phyloP scores from a whole-genome alignment of 345 rosid species.

The Reutealis trisperma region DNA sequence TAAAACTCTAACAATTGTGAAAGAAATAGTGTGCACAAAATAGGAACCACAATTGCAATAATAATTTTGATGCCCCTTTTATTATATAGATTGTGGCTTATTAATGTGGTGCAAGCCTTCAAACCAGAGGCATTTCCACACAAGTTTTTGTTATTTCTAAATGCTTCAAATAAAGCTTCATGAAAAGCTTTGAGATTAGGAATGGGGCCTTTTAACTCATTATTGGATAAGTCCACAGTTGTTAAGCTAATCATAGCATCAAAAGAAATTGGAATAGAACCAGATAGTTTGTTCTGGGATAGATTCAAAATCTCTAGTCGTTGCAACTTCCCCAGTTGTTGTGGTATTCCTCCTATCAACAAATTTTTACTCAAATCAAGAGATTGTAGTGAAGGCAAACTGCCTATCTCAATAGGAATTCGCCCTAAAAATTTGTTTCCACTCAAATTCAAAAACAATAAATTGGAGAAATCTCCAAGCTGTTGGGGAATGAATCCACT shows the following conservation, averaged over 20 bases:
- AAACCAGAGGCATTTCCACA: not conserved
- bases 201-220: not conserved
- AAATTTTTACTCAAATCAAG: not conserved
- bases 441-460: slow-evolving; percentile 9
- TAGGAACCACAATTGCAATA: not conserved
- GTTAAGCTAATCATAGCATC: not conserved
- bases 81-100: not conserved
- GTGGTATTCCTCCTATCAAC: slow-evolving; percentile 4
- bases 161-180: not conserved
- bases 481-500: not conserved
- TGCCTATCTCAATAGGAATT: slow-evolving; percentile 11
- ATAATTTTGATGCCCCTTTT: not conserved
- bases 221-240: not conserved
- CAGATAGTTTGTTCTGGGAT: slow-evolving; percentile 12
- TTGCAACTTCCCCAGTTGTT: not conserved
- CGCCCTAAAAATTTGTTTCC: not conserved
- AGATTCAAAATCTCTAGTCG: slow-evolving; percentile 1
- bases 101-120: not conserved
- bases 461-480: slow-evolving; percentile 4
- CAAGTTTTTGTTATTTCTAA: slow-evolving; percentile 1
- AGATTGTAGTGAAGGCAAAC: not conserved
- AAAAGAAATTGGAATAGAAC: not conserved
- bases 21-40: not conserved
- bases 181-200: not conserved
- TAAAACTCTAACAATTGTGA: not conserved